These are phyloP conservation scores for Cryptosporidium baileyi DNA, from an alignment of 169 alveolate species.

Conservation along the genomic window DNA sequence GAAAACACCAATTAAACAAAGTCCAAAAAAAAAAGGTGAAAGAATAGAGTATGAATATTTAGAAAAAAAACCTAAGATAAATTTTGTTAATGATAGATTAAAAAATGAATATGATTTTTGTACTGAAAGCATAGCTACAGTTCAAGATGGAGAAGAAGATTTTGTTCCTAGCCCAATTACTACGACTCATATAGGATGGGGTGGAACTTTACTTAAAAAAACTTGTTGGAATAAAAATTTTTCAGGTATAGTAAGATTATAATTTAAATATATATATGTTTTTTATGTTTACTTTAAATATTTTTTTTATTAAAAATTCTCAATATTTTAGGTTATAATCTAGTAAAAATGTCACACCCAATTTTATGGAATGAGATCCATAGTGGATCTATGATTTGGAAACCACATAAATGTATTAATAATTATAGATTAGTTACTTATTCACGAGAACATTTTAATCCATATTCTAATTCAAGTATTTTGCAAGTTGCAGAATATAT, in stretches of 20 bases:
- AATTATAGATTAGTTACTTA: slow-evolving; percentile 50
- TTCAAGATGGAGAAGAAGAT: slow-evolving; percentile 54
- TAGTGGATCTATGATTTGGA: slow-evolving; percentile 4
- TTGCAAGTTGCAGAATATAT: slow-evolving; percentile 49
- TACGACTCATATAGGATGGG: slow-evolving; percentile 54
- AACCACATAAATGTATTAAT: slow-evolving; percentile 57
- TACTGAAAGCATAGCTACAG: slow-evolving; percentile 63
- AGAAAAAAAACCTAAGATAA: not conserved
- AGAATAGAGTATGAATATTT: too few species aligned
- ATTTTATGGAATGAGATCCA: slow-evolving; percentile 56
- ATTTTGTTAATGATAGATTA: not conserved
- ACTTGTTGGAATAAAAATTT: not conserved
- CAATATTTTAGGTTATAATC: slow-evolving; percentile 25
- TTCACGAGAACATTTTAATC: slow-evolving; percentile 31
- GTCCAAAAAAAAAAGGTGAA: not conserved
- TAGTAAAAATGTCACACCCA: slow-evolving; percentile 17
- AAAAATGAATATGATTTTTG: not conserved
- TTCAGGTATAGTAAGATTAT: slow-evolving; percentile 49
- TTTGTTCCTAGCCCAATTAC: slow-evolving; percentile 34
- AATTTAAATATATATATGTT: not conserved
- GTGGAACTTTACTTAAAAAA: slow-evolving; percentile 17
- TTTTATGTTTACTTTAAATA: not conserved
- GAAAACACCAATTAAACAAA: not conserved
- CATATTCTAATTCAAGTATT: slow-evolving; percentile 10
- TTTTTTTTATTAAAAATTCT: not conserved